Percentiles rank a stretch among this genome's conserved stretches.
Conservation (phyloP, 2,329 filamentous ascomycete species). For the Stachybotrys echinatus region DNA sequence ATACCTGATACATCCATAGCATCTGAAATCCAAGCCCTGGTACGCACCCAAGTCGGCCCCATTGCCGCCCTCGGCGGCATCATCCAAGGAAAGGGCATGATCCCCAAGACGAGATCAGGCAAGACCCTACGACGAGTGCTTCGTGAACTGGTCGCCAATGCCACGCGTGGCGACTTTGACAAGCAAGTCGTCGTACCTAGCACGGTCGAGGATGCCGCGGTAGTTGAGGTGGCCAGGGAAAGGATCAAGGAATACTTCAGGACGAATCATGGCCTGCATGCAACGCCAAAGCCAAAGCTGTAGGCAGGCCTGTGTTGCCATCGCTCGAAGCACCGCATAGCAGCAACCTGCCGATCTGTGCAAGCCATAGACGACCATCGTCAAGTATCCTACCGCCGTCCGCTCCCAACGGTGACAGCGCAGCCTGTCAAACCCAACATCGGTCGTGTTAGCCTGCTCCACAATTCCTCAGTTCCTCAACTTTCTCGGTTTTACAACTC, state of each 20-base stretch:
- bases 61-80: slow-evolving; percentile 84
- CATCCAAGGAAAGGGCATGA: slow-evolving; percentile 79
- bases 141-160: slow-evolving; percentile 80
- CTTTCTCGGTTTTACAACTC: neutral
- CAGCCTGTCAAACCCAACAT: no score
- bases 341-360: neutral
- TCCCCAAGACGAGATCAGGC: slow-evolving; percentile 86
- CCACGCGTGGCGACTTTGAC: slow-evolving; percentile 65
- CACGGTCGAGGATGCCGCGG: slow-evolving; percentile 76
- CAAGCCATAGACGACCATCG: no score
- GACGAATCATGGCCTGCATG: slow-evolving; percentile 35
- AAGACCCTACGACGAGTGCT: slow-evolving; percentile 83
- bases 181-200: slow-evolving; percentile 70
- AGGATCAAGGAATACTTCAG: slow-evolving; percentile 74
- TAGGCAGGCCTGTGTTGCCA: slow-evolving; percentile 17
- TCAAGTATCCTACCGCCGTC: no score
- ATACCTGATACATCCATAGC: slow-evolving; percentile 39
- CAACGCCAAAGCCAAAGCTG: slow-evolving; percentile 45
- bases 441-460: no score
- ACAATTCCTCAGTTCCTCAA: neutral
- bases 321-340: neutral
- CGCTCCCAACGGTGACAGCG: no score
- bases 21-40: slow-evolving; percentile 64
- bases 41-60: slow-evolving; percentile 77
- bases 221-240: slow-evolving; percentile 66